Evolutionary conservation across 495 filamentous ascomycete genomes (phyloP).

Genomic region (Talaromyces nanjingensis): DNA sequence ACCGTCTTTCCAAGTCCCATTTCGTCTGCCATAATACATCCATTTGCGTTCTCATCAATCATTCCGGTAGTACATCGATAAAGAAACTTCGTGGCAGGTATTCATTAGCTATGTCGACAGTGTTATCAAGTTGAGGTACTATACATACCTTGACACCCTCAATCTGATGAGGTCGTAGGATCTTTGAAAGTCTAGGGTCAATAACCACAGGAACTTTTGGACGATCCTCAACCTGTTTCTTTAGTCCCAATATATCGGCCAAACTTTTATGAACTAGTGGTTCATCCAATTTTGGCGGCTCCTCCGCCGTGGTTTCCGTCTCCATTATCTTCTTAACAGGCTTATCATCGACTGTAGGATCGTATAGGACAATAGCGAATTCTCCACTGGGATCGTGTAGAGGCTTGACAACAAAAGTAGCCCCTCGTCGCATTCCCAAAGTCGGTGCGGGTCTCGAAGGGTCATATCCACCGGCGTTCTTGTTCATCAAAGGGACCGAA

Average conservation of each 20-base stretch:
- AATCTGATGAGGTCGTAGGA: slow-evolving; percentile 92
- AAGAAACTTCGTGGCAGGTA: slow-evolving; percentile 54
- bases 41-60: slow-evolving; percentile 89
- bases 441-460: slow-evolving; percentile 73
- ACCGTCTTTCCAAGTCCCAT: slow-evolving; percentile 98
- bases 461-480: slow-evolving; percentile 63
- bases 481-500: slow-evolving; percentile 78
- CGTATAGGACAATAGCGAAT: slow-evolving; percentile 92
- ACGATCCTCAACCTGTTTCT: slow-evolving; percentile 72
- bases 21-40: slow-evolving; percentile 99
- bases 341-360: slow-evolving; percentile 85
- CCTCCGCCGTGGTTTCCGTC: slow-evolving; percentile 44
- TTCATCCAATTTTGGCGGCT: slow-evolving; percentile 58
- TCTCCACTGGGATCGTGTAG: slow-evolving; percentile 94
- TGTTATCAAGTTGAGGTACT: background rate
- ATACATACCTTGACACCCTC: slow-evolving; percentile 77
- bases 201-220: slow-evolving; percentile 96
- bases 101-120: background rate
- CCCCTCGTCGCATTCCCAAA: slow-evolving; percentile 76
- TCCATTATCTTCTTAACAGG: slow-evolving; percentile 41
- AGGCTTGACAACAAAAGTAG: slow-evolving; percentile 80
- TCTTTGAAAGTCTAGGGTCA: slow-evolving; percentile 84
- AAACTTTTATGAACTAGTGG: slow-evolving; percentile 88
- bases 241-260: slow-evolving; percentile 91
- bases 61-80: slow-evolving; percentile 89